A percentile compares a stretch with the other conserved stretches of the same genome.
Conservation (phyloP, 352 stramenopile genomes). For the Phytophthora meadii region DNA sequence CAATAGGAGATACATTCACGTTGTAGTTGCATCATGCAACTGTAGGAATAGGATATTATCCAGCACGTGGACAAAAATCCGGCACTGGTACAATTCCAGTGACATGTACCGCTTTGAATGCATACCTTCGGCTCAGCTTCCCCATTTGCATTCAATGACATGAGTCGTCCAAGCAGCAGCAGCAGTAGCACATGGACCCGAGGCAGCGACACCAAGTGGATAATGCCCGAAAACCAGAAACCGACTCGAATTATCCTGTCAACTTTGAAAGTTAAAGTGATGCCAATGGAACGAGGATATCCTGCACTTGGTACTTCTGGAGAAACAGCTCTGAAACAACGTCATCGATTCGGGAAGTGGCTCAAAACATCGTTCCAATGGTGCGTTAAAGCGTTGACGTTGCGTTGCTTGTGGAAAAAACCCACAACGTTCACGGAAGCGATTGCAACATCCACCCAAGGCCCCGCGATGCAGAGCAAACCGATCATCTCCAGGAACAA, state of each 20-base stretch:
- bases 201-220: constrained; percentile 4
- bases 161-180: constrained; percentile 5
- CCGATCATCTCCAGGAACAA: constrained; percentile 8
- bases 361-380: constrained; percentile 8
- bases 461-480: constrained; percentile 1
- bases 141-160: neutral
- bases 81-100: constrained; percentile 5
- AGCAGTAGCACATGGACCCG: constrained; percentile 7
- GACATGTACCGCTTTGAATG: constrained; percentile 13
- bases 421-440: constrained; percentile 4
- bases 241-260: constrained; percentile 3
- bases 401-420: constrained; percentile 13
- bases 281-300: constrained; percentile 6
- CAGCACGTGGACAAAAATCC: too few species aligned
- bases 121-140: neutral
- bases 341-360: constrained; percentile 6
- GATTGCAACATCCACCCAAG: neutral
- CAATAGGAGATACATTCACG: too few species aligned
- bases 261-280: constrained; percentile 10
- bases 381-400: constrained; percentile 16
- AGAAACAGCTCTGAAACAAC: neutral
- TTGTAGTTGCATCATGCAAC: too few species aligned
- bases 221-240: neutral
- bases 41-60: too few species aligned
- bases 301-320: neutral